Evolutionary conservation across 768 basidiomycete genomes (phyloP).

Genomic region (Psilocybe sp.): DNA sequence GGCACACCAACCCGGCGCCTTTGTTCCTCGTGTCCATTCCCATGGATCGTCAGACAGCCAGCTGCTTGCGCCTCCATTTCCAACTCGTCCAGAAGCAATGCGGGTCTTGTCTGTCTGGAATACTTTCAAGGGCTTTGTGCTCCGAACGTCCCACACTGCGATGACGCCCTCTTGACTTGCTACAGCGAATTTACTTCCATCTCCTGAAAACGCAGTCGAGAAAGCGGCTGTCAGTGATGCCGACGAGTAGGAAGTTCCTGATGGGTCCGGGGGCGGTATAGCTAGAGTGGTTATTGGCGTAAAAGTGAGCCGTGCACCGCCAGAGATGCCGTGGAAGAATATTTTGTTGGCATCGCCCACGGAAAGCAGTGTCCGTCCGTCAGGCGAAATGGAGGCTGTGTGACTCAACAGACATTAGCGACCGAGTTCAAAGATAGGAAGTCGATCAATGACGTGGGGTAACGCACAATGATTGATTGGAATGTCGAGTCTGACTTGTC

Average conservation of each 20-base stretch:
- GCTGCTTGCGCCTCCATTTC: constrained; percentile 20
- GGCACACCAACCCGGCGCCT: constrained; percentile 80
- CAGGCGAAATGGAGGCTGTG: constrained; percentile 84
- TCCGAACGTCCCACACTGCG: constrained; percentile 81
- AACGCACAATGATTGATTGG: constrained; percentile 80
- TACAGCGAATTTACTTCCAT: constrained; percentile 78
- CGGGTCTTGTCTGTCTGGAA: constrained; percentile 55
- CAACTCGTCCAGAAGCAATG: constrained; percentile 1
- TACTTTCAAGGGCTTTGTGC: constrained; percentile 65
- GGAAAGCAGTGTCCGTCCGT: constrained; percentile 81
- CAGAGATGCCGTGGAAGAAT: constrained; percentile 75
- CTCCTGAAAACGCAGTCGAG: constrained; percentile 73
- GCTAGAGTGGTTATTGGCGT: constrained; percentile 64
- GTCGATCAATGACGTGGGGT: not conserved
- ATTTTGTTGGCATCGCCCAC: constrained; percentile 91
- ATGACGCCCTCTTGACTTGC: constrained; percentile 81
- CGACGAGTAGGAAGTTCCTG: constrained; percentile 1
- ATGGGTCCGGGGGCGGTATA: constrained; percentile 54
- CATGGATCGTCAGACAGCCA: constrained; percentile 64
- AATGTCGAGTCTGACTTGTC: constrained; percentile 56
- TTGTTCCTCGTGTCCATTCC: constrained; percentile 62
- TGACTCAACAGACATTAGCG: not conserved
- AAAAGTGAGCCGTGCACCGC: constrained; percentile 59
- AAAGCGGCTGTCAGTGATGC: constrained; percentile 63
- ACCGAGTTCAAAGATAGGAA: not conserved